These are phyloP conservation scores for Parasarocladium wereldwijsianum DNA, from an alignment of 2,329 filamentous ascomycete species.

Conservation along the genomic window DNA sequence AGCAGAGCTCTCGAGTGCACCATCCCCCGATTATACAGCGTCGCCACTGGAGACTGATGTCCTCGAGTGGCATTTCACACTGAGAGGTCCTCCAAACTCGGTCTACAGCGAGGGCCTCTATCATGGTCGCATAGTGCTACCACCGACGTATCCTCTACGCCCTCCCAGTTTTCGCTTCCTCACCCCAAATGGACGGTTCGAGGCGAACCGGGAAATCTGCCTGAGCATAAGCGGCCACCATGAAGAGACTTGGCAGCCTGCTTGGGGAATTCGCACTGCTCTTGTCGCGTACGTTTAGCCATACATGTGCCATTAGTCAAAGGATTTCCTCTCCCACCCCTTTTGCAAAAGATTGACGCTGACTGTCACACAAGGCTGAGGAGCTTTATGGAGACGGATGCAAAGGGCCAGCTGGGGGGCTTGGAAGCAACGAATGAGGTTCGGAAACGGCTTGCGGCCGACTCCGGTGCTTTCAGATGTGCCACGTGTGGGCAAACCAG, in stretches of 20 bases:
- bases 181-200: slow-evolving; percentile 83
- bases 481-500: slow-evolving; percentile 56
- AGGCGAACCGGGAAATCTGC: slow-evolving; percentile 94
- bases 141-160: slow-evolving; percentile 76
- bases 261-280: slow-evolving; percentile 90
- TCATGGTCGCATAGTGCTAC: slow-evolving; percentile 87
- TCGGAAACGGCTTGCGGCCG: slow-evolving; percentile 52
- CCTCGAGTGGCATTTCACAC: slow-evolving; percentile 98
- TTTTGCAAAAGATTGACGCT: too few species aligned
- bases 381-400: slow-evolving; percentile 86
- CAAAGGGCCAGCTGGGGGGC: slow-evolving; percentile 78
- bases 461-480: slow-evolving; percentile 55
- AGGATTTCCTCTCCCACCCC: too few species aligned
- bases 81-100: slow-evolving; percentile 75
- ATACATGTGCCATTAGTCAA: too few species aligned
- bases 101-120: slow-evolving; percentile 74
- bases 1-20: slow-evolving; percentile 63
- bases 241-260: slow-evolving; percentile 97
- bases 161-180: slow-evolving; percentile 93
- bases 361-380: too few species aligned
- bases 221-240: slow-evolving; percentile 88
- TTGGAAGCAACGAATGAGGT: slow-evolving; percentile 60
- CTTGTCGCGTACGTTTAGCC: slow-evolving; percentile 38
- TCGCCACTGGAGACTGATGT: slow-evolving; percentile 77
- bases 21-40: slow-evolving; percentile 75